Evolutionary conservation across 108 stramenopile genomes (phyloP), one percentile per base, ranked within the genome.

Genomic region (Conticribra guillardii): DNA sequence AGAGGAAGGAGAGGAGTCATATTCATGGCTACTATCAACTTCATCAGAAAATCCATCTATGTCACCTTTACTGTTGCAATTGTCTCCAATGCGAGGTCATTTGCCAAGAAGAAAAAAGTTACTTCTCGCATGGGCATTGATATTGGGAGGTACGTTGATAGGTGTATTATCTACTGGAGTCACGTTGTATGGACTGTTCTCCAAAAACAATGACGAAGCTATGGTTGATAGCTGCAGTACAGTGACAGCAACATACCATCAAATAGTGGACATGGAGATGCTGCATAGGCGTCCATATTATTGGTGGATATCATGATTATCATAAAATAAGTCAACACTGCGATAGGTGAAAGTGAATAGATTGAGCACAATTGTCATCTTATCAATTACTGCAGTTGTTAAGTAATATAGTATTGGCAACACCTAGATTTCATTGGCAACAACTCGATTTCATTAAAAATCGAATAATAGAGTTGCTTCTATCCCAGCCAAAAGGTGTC

Each of bases 121-220:
- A 16, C 16, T 71, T 7, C 53, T 54, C 29, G 73, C 88, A 9
- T 74, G 80, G 76, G 21, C 80, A 1, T 69, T 93, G 26, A 64
- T 90, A 11, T 68, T 77, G 23, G 89, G 81, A 28, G 91, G 92
- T 18, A 65, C 67, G 34, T 2, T 86, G 2, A 76, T 87, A 52
- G 87, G 88, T 19, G 55, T 84, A 9, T 26, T 91, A 37, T 85
- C 85, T 14, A 93, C 92, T 3, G 85, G 70, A 22, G 84, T 89
- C 21, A 93, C 92, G 5, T 32, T 76, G 7, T 76, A 76, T 49
- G 74, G 61, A 29, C 27, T 76, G 37, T 60, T 74, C 41, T 5
- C 5, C 11, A 5, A 41, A 41, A 41, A 41, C 37, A 41, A 11
- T 9, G 37, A 9, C 37, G 37, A 41, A 41, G 37, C 11, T 5